Evolutionary conservation across 2,329 filamentous ascomycete species (phyloP), one percentile per base, ranked within the genome.

Genomic region (Neobulgaria alba): DNA sequence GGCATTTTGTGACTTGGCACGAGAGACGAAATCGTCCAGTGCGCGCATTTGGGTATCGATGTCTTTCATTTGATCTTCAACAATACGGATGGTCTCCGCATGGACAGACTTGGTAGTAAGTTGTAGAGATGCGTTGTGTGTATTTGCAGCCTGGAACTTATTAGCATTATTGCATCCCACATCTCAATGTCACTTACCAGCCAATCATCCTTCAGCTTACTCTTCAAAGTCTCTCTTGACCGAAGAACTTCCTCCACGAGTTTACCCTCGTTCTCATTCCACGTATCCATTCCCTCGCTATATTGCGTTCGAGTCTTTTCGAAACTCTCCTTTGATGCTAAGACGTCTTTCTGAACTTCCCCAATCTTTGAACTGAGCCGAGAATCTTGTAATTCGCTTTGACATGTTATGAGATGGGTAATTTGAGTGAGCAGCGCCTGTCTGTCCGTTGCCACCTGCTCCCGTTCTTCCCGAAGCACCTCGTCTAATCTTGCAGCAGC

Each of bases 11-110:
- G 75, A 76, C 45, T 82, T 78, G 36, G 93, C 88, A 21, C 85
- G 79, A 21, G 81, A 74, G 29, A 96, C 87, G 54, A 95, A 95
- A 50, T 90, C 85, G 55, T 96, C 90, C 5, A 98, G 73, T 1
- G 86, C 85, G 42, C 80, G 77, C 75, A 98, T 89, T 62, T 96
- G 87, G n/a, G 72, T 74, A 46, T 85, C 82, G 57, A 98, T 82
- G 51, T 94, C 85, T 41, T 76, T 73, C 66, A 93, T 85, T 64
- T 98, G 92, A 42, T 84, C 81, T 56, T 90, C 85, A 10, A 96
- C 89, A 43, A 93, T 90, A 5, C 82, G 81, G 20, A 95, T 78
- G 0, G 90, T 95, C 63, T 94, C 85, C 23, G 84, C 82, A 52
- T 98, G 89, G 1, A 96, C 88, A 2, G 85, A 85, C 53, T 85